A percentile compares a stretch with the other conserved stretches of the same genome.
These are phyloP conservation scores for Camelina neglecta DNA, from an alignment of 345 rosid species.

Conservation along the genomic window DNA sequence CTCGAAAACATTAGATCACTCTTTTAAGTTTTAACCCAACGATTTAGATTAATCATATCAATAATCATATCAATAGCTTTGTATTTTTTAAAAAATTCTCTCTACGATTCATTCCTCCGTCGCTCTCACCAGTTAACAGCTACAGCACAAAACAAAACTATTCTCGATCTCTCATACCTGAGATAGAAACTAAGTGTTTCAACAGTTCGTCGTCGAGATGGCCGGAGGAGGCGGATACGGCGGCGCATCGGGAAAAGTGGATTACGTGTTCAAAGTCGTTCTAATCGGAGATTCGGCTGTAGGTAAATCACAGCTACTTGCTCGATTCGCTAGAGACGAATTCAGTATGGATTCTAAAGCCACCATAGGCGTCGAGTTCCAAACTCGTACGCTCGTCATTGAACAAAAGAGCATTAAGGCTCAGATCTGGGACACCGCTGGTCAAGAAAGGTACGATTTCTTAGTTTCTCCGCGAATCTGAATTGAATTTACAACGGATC, in stretches of 20 bases:
- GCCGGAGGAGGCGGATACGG: conserved; percentile 64
- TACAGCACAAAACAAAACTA: neutral
- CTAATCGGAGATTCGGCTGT: conserved; percentile 95
- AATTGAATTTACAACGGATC: conserved; percentile 15
- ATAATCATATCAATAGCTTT: neutral
- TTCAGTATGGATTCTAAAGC: conserved; percentile 91
- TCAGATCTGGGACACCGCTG: conserved; percentile 99
- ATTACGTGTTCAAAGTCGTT: conserved; percentile 87
- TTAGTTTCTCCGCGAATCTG: neutral
- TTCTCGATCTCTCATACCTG: neutral
- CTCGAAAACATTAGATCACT: conserved; percentile 10
- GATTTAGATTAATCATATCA: conserved; percentile 3
- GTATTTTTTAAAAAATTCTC: neutral
- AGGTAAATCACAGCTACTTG: conserved; percentile 84
- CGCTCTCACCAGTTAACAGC: conserved; percentile 31
- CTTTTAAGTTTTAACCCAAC: neutral
- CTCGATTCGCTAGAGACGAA: conserved; percentile 85
- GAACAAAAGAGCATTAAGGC: conserved; percentile 85
- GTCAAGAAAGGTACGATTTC: conserved; percentile 71
- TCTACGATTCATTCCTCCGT: neutral
- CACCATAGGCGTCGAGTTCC: conserved; percentile 95
- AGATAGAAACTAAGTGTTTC: neutral
- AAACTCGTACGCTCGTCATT: conserved; percentile 73
- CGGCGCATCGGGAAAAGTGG: conserved; percentile 66
- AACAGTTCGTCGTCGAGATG: conserved; percentile 46